These are phyloP conservation scores for Bruguiera gymnorhiza DNA, from an alignment of 345 rosid species.

Conservation along the genomic window DNA sequence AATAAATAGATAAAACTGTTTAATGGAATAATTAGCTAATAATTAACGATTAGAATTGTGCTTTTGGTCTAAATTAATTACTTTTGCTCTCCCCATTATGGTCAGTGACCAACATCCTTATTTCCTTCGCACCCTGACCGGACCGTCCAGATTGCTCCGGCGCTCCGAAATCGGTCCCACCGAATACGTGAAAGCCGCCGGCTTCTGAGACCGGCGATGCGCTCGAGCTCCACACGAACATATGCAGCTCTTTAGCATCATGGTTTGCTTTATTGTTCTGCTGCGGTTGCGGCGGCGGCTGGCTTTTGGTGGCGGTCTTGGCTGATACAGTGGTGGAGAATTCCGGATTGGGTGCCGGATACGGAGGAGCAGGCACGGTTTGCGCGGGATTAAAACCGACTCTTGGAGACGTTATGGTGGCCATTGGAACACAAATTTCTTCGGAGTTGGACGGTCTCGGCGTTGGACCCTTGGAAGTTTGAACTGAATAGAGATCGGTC, in stretches of 20 bases:
- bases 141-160: conserved; percentile 73
- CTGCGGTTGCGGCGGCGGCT: conserved; percentile 26
- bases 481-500: conserved; percentile 73
- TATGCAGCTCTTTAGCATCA: conserved; percentile 56
- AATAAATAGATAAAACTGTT: background rate
- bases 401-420: conserved; percentile 52
- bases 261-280: conserved; percentile 47
- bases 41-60: background rate
- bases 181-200: conserved; percentile 65
- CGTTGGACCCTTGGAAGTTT: conserved; percentile 65
- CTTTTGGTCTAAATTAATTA: conserved; percentile 1
- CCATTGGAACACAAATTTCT: conserved; percentile 48
- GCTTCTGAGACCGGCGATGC: conserved; percentile 40
- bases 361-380: conserved; percentile 53
- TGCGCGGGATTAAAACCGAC: conserved; percentile 72
- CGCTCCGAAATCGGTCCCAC: conserved; percentile 51
- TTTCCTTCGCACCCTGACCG: conserved; percentile 88
- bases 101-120: conserved; percentile 81
- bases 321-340: conserved; percentile 40
- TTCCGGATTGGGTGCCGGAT: conserved; percentile 91
- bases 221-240: conserved; percentile 48
- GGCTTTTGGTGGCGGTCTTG: conserved; percentile 31
- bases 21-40: background rate
- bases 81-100: conserved; percentile 74
- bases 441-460: conserved; percentile 32